Base-by-base conservation (phyloP, 176 grass and related monocot genomes). In the Juncus inflexus region DNA sequence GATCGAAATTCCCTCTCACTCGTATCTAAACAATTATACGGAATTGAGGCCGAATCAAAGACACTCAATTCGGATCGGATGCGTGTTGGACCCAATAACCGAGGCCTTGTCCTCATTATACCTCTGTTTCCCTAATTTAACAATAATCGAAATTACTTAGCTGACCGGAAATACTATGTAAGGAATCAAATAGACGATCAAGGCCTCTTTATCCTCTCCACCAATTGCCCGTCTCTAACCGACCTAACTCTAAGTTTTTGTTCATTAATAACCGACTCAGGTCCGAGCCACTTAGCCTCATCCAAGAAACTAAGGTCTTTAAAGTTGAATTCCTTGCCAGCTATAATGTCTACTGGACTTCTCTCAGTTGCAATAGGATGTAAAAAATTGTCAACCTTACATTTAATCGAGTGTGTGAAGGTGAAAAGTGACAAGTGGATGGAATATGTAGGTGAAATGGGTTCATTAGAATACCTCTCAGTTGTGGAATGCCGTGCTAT, bases 91-190 rank as follows among this genome's bases (percentile, higher is more conserved):
- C 57, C 74, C 74, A 40, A 66, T 79, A 35, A 77, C 43, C 10
- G 70, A 89, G 68, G 77, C 70, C 36, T 58, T 95, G 51, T 8
- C 51, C 42, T 76, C 64, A 4, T 50, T 89, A 28, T 95, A 74
- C 40, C 35, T 28, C 2, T 65, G 80, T 5, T 89, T 86, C 38
- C 53, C 73, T 4, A 95, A 86, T 55, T 42, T 89, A 73, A 64
- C 14, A 55, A 95, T 80, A 70, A 52, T 89, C 3, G 90, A 95
- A 60, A 95, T 89, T n/a, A 11, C 63, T 54, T 95, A 95, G 83
- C 79, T 52, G 76, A 73, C 54, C 83, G 82, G 82, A 89, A 65
- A 5, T 86, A 57, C 64, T 38, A 12, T n/a, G n/a, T 40, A 3
- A 79, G 69, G 13, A 76, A 63, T 15, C 90, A 95, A 58, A 15